Evolutionary conservation across 2,329 filamentous ascomycete species (phyloP).

Genomic region (Tolypocladium pustulatum): DNA sequence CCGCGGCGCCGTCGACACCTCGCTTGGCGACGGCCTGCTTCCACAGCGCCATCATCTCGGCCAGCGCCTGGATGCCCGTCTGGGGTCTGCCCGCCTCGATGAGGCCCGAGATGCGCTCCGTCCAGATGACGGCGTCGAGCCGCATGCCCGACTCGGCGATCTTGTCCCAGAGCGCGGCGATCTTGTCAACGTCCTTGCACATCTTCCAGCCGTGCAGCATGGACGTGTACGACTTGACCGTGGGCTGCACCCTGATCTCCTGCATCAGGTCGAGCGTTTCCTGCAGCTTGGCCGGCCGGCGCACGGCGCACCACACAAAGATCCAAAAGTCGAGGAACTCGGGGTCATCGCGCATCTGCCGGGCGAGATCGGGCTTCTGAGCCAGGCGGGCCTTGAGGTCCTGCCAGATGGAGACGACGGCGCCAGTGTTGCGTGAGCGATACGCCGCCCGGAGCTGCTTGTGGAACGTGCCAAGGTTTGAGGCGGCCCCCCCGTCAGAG

Average conservation of each 20-base stretch:
- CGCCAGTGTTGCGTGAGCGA: slow-evolving; percentile 15
- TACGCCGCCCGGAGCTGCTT: slow-evolving; percentile 19
- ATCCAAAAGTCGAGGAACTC: slow-evolving; percentile 29
- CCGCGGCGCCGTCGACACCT: slow-evolving; percentile 14
- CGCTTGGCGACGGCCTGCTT: slow-evolving; percentile 20
- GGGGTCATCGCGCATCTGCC: slow-evolving; percentile 19
- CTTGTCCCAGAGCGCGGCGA: slow-evolving; percentile 58
- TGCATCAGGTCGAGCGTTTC: slow-evolving; percentile 32
- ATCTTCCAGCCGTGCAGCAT: slow-evolving; percentile 63
- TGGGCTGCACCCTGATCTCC: slow-evolving; percentile 42
- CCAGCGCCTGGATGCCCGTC: slow-evolving; percentile 50
- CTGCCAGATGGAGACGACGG: slow-evolving; percentile 21
- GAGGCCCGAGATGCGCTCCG: slow-evolving; percentile 55
- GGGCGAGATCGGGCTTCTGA: slow-evolving; percentile 11
- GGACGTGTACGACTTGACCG: slow-evolving; percentile 56
- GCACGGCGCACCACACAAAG: slow-evolving; percentile 27
- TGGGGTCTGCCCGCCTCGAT: slow-evolving; percentile 43
- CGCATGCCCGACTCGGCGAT: slow-evolving; percentile 45
- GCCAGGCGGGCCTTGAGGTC: slow-evolving; percentile 16
- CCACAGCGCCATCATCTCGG: slow-evolving; percentile 58
- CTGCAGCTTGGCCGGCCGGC: slow-evolving; percentile 16
- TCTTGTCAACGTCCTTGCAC: slow-evolving; percentile 44
- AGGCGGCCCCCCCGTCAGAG: not conserved
- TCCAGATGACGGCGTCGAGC: slow-evolving; percentile 60
- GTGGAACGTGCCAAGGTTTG: slow-evolving; percentile 12